Conservation (phyloP, 768 basidiomycete genomes). For the Kwoniella heveanensis region DNA sequence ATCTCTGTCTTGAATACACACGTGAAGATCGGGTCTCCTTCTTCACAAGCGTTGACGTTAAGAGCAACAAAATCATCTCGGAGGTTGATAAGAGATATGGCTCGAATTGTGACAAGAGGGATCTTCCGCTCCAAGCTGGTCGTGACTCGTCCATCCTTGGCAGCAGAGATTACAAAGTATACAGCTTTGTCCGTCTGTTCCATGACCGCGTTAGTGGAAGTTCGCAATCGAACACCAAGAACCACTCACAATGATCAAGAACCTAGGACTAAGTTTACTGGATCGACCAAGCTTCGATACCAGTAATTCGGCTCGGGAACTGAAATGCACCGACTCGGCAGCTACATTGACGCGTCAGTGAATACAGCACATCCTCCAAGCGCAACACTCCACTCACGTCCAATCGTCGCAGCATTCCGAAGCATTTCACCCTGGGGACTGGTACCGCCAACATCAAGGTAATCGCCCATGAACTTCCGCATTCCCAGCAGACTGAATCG, state of each 20-base stretch:
- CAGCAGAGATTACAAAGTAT: constrained; percentile 68
- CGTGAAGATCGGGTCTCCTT: constrained; percentile 89
- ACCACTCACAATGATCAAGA: constrained; percentile 76
- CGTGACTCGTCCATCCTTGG: constrained; percentile 66
- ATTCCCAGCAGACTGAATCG: constrained; percentile 91
- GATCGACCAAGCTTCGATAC: constrained; percentile 84
- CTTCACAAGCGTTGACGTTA: constrained; percentile 77
- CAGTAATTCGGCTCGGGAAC: constrained; percentile 74
- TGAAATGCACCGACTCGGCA: constrained; percentile 82
- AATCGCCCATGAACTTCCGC: constrained; percentile 93
- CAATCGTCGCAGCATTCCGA: constrained; percentile 69
- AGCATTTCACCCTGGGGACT: constrained; percentile 73
- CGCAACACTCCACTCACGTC: constrained; percentile 61
- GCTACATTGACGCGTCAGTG: constrained; percentile 21
- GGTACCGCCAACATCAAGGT: constrained; percentile 83
- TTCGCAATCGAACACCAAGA: not conserved
- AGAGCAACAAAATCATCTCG: constrained; percentile 92
- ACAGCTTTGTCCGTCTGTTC: constrained; percentile 79
- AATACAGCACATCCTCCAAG: not conserved
- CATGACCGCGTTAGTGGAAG: constrained; percentile 9
- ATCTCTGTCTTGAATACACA: constrained; percentile 97
- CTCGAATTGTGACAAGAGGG: constrained; percentile 80
- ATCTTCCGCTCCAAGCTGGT: constrained; percentile 82
- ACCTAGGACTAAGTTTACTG: constrained; percentile 88
- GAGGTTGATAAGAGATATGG: constrained; percentile 80